These are phyloP conservation scores for Babesia gibsoni DNA, from an alignment of 169 alveolate species.

Conservation along the genomic window DNA sequence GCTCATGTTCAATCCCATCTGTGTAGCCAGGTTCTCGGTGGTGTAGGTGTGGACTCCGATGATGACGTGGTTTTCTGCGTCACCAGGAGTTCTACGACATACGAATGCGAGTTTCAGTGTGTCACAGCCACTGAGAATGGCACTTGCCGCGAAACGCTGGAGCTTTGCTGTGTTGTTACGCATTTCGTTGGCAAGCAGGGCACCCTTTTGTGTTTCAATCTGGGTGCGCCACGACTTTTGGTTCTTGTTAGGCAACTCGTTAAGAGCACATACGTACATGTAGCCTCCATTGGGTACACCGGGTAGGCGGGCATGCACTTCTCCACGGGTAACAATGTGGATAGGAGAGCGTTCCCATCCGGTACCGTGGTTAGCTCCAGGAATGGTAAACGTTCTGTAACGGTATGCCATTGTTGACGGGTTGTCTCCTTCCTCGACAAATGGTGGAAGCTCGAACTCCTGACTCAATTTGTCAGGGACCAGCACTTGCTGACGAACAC, in stretches of 20 bases:
- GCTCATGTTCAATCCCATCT: constrained; percentile 84
- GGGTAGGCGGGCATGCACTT: constrained; percentile 73
- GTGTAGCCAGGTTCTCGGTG: constrained; percentile 85
- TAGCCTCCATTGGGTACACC: constrained; percentile 70
- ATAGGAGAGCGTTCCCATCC: constrained; percentile 53
- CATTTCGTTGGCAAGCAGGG: constrained; percentile 83
- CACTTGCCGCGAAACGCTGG: constrained; percentile 85
- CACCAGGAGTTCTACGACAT: constrained; percentile 80
- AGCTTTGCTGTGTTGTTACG: constrained; percentile 85
- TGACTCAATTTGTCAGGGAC: constrained; percentile 67
- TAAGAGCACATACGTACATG: constrained; percentile 80
- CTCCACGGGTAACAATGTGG: constrained; percentile 74
- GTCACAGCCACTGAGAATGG: constrained; percentile 86
- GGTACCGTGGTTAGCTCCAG: constrained; percentile 70
- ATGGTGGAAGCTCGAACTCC: constrained; percentile 70
- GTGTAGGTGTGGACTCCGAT: constrained; percentile 83
- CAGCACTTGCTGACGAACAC: constrained; percentile 81
- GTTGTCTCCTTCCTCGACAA: constrained; percentile 72
- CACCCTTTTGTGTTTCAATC: constrained; percentile 85
- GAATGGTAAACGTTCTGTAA: constrained; percentile 80
- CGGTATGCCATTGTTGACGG: constrained; percentile 82
- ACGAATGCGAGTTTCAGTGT: constrained; percentile 83
- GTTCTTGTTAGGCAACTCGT: constrained; percentile 79
- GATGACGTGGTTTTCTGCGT: constrained; percentile 80
- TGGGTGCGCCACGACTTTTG: constrained; percentile 84